These are phyloP conservation scores for Cardamine chenopodiifolia DNA, from an alignment of 345 rosid species.

Conservation along the genomic window DNA sequence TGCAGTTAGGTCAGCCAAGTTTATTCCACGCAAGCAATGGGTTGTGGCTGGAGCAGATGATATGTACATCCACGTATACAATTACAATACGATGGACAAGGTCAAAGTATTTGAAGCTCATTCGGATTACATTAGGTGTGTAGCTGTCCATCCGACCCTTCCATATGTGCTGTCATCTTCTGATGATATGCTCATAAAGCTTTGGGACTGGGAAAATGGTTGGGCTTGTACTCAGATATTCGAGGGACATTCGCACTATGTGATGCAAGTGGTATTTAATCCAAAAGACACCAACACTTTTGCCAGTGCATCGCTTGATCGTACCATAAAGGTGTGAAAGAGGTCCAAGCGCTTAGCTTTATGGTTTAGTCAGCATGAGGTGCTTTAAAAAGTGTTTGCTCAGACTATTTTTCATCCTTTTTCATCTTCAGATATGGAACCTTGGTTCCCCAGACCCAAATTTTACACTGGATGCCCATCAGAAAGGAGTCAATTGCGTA, in stretches of 20 bases:
- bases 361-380: slow-evolving; percentile 1
- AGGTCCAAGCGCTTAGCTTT: slow-evolving; percentile 3
- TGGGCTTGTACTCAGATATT: slow-evolving; percentile 91
- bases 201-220: slow-evolving; percentile 99
- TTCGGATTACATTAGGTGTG: slow-evolving; percentile 88
- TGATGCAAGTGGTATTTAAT: slow-evolving; percentile 92
- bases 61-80: slow-evolving; percentile 84
- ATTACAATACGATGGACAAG: slow-evolving; percentile 89
- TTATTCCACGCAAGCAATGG: slow-evolving; percentile 86
- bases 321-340: slow-evolving; percentile 70
- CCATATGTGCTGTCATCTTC: slow-evolving; percentile 92
- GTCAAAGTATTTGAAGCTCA: slow-evolving; percentile 95
- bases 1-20: slow-evolving; percentile 96
- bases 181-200: slow-evolving; percentile 97
- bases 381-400: slow-evolving; percentile 12
- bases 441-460: slow-evolving; percentile 96
- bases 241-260: slow-evolving; percentile 99
- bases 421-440: slow-evolving; percentile 72
- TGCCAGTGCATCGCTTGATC: slow-evolving; percentile 98
- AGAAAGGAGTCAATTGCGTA: slow-evolving; percentile 89
- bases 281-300: slow-evolving; percentile 92
- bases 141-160: slow-evolving; percentile 89
- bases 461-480: slow-evolving; percentile 88
- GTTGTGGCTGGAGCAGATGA: slow-evolving; percentile 95
- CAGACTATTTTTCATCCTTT: slow-evolving; percentile 25